Evolutionary conservation across 192 early-diverging fungal species (phyloP).

Genomic region (Obelidium mucronatum): DNA sequence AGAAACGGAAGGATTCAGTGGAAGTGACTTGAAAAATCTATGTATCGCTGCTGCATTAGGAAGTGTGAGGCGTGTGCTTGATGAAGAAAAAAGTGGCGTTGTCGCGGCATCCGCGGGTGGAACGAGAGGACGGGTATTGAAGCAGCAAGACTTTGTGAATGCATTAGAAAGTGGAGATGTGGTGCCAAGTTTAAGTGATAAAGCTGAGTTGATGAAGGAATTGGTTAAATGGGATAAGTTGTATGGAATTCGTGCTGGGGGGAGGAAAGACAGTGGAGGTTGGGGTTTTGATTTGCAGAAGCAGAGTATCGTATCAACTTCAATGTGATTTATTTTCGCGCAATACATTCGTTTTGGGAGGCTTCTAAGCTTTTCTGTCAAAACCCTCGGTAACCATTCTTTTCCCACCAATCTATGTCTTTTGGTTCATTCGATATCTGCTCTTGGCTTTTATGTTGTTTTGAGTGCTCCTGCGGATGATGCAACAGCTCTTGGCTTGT

Average conservation of each 20-base stretch:
- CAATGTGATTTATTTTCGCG: too few species aligned
- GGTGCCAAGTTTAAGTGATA: conserved; percentile 36
- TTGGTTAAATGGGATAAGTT: conserved; percentile 42
- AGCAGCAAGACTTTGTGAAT: conserved; percentile 18
- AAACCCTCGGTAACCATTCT: too few species aligned
- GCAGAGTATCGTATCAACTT: too few species aligned
- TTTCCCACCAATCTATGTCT: too few species aligned
- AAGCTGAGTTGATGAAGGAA: conserved; percentile 36
- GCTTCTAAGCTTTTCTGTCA: too few species aligned
- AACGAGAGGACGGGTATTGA: conserved; percentile 6
- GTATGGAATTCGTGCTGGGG: conserved; percentile 36
- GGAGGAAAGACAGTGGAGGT: conserved; percentile 12
- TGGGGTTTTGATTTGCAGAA: conserved; percentile 40
- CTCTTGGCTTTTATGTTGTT: too few species aligned
- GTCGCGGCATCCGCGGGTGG: not conserved
- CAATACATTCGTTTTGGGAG: too few species aligned
- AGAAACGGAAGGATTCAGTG: conserved; percentile 76
- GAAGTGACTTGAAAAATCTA: conserved; percentile 89
- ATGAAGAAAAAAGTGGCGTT: too few species aligned
- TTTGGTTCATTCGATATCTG: too few species aligned
- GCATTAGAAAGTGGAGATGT: conserved; percentile 42
- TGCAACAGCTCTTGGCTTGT: too few species aligned
- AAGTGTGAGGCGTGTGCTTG: conserved; percentile 1
- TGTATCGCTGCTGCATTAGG: conserved; percentile 74
- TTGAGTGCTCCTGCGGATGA: too few species aligned